Evolutionary conservation across 495 filamentous ascomycete species (phyloP).

Genomic region (Neurospora sp.): DNA sequence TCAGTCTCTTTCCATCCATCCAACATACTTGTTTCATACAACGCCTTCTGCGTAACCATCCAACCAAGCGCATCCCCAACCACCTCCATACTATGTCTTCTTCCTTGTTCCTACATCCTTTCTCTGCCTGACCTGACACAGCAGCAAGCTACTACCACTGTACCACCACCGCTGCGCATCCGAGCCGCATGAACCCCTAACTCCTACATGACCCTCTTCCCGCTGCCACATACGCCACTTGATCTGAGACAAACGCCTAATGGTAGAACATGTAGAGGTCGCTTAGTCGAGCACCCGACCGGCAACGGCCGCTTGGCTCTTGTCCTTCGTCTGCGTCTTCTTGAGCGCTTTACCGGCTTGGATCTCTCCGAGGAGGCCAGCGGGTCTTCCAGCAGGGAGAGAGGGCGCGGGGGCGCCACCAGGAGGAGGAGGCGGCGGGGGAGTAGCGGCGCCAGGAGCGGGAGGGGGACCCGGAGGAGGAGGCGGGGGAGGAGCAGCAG

Average conservation of each 20-base stretch:
- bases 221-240: conserved; percentile 13
- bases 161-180: background rate
- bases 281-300: conserved; percentile 53
- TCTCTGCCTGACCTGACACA: background rate
- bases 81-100: background rate
- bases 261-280: background rate
- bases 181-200: background rate
- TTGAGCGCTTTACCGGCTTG: conserved; percentile 63
- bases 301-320: conserved; percentile 56
- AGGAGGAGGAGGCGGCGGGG: conserved; percentile 43
- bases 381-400: conserved; percentile 22
- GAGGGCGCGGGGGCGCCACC: conserved; percentile 27
- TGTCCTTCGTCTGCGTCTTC: conserved; percentile 81
- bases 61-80: background rate
- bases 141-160: background rate
- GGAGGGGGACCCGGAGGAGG: conserved; percentile 48
- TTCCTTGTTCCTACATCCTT: background rate
- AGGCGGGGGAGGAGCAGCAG: conserved; percentile 33
- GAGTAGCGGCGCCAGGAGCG: conserved; percentile 40
- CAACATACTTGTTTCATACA: background rate
- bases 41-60: background rate
- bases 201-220: background rate
- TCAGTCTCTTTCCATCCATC: background rate
- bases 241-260: background rate
- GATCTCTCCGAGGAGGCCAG: conserved; percentile 70